These are phyloP conservation scores for Aureobasidium leucospermi DNA, from an alignment of 2,329 filamentous ascomycete genomes.

Conservation along the genomic window DNA sequence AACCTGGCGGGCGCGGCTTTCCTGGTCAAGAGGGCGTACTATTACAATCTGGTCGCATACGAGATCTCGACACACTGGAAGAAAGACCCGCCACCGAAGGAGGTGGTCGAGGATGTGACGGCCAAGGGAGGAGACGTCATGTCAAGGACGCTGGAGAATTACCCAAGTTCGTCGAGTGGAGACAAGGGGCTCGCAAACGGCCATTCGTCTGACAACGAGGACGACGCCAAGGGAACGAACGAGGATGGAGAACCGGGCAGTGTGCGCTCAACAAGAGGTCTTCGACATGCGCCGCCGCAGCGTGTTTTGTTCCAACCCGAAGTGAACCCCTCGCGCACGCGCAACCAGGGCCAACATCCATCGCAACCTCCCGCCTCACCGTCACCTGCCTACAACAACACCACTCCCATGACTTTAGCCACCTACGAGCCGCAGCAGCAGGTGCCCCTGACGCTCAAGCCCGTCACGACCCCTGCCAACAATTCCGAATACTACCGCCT, in stretches of 20 bases:
- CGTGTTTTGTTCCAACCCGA: conserved; percentile 81
- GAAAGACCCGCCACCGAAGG: conserved; percentile 75
- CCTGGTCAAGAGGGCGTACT: conserved; percentile 78
- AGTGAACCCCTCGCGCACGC: conserved; percentile 55
- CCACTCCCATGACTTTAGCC: conserved; percentile 47
- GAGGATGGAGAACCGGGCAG: conserved; percentile 43
- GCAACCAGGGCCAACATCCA: conserved; percentile 36
- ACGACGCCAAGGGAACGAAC: conserved; percentile 42
- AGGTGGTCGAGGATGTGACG: conserved; percentile 73
- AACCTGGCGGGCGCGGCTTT: conserved; percentile 81
- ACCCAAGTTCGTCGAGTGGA: conserved; percentile 43
- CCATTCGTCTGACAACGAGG: conserved; percentile 47
- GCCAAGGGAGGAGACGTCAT: conserved; percentile 78
- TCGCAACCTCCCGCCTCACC: conserved; percentile 33
- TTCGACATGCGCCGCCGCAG: conserved; percentile 78
- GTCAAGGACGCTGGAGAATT: conserved; percentile 72
- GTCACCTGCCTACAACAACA: conserved; percentile 36
- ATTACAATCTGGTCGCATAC: conserved; percentile 81
- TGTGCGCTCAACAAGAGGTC: conserved; percentile 29
- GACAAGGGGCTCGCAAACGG: conserved; percentile 43
- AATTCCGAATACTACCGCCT: conserved; percentile 61
- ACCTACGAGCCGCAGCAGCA: conserved; percentile 61
- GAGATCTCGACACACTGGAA: conserved; percentile 73
- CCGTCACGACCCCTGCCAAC: conserved; percentile 67
- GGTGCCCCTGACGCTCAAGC: conserved; percentile 60